Percentiles rank a stretch among this genome's conserved stretches.
Evolutionary conservation across 1,139 yeast genomes (phyloP).

Genomic region (Taphrina communis): DNA sequence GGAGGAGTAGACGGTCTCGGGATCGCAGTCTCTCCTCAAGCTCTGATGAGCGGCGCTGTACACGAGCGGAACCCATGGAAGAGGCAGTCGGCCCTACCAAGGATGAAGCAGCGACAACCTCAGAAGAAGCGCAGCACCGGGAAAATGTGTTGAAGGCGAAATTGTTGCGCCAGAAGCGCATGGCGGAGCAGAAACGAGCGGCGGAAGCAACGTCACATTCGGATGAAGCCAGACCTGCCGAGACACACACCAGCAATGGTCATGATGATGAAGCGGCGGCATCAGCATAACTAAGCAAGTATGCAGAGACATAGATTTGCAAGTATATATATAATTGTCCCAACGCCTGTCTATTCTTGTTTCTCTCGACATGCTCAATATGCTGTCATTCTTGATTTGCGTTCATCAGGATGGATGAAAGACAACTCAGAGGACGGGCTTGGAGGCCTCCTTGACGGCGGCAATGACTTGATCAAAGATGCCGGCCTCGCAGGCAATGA

Average conservation of each 20-base stretch:
- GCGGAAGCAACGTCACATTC: background rate
- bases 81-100: no score
- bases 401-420: no score
- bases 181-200: constrained; percentile 7
- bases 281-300: no score
- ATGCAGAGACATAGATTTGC: no score
- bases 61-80: background rate
- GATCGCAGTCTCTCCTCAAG: background rate
- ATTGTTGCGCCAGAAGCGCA: constrained; percentile 13
- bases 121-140: constrained; percentile 7
- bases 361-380: no score
- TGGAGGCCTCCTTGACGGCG: constrained; percentile 35
- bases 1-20: background rate
- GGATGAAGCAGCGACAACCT: background rate
- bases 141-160: constrained; percentile 15
- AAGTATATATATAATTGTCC: no score
- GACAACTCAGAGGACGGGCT: constrained; percentile 10
- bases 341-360: no score
- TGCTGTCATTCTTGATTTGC: no score
- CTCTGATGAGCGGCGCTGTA: no score
- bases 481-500: constrained; percentile 62
- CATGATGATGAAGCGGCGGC: no score
- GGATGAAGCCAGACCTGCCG: background rate
- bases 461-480: constrained; percentile 37
- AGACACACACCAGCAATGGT: no score